These are phyloP conservation scores for Fusarium sp. DNA, from an alignment of 2,329 filamentous ascomycete genomes.

Conservation along the genomic window DNA sequence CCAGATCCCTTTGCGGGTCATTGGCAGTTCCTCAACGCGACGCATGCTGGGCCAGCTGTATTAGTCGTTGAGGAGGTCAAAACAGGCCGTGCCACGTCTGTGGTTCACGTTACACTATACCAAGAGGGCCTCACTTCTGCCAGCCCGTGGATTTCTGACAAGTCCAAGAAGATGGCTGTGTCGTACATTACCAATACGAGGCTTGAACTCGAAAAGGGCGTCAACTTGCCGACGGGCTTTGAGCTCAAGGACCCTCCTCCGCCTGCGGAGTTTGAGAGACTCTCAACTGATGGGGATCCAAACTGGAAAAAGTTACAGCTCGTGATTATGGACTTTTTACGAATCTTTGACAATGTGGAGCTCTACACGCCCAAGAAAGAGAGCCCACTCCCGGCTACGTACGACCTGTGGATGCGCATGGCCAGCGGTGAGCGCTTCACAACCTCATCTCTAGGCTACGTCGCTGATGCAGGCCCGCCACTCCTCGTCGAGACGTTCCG, in stretches of 20 bases:
- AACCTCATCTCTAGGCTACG: slow-evolving; percentile 71
- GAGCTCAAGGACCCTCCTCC: slow-evolving; percentile 26
- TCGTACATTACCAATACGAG: slow-evolving; percentile 56
- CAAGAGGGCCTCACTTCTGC: slow-evolving; percentile 51
- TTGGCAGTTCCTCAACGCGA: slow-evolving; percentile 57
- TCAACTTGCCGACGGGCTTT: slow-evolving; percentile 47
- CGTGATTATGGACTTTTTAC: slow-evolving; percentile 37
- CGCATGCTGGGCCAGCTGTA: slow-evolving; percentile 51
- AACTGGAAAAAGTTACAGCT: slow-evolving; percentile 33
- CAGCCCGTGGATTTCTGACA: slow-evolving; percentile 51
- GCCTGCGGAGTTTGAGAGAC: slow-evolving; percentile 30
- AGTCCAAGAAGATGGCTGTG: slow-evolving; percentile 48
- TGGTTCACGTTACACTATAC: slow-evolving; percentile 56
- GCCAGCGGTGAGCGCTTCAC: slow-evolving; percentile 71
- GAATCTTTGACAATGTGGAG: slow-evolving; percentile 45
- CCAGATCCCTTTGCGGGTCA: slow-evolving; percentile 54
- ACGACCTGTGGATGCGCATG: slow-evolving; percentile 70
- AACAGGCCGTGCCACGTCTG: slow-evolving; percentile 55
- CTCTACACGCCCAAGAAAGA: slow-evolving; percentile 45
- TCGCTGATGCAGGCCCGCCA: slow-evolving; percentile 75
- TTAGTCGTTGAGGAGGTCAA: slow-evolving; percentile 57
- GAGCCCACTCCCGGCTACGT: slow-evolving; percentile 16
- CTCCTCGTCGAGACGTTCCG: slow-evolving; percentile 69
- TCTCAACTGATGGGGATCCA: slow-evolving; percentile 9
- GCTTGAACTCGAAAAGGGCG: slow-evolving; percentile 41